Conservation (phyloP, 768 basidiomycete species). For the Tylopilus vinaceipallidus region DNA sequence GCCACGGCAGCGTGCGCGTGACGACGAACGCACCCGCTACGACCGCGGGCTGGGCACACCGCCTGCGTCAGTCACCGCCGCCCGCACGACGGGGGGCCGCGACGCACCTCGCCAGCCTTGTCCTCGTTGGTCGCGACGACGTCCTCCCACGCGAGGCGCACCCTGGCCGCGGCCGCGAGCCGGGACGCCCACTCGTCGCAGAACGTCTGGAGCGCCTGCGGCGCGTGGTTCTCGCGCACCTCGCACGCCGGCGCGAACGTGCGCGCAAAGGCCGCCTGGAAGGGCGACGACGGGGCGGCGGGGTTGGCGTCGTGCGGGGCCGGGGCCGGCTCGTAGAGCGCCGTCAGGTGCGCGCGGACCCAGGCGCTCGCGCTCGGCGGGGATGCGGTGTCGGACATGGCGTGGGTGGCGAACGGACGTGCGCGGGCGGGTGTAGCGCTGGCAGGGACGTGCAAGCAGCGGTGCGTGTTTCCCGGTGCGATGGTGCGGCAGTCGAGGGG, state of each 20-base stretch:
- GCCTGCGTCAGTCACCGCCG: not conserved
- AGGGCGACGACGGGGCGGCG: too few relatives aligned
- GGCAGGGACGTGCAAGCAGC: too few relatives aligned
- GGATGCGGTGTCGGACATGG: not conserved
- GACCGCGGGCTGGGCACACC: slow-evolving; percentile 29
- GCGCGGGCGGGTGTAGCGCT: too few relatives aligned
- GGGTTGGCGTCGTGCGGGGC: not conserved
- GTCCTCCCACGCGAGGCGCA: slow-evolving; percentile 34
- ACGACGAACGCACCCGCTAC: slow-evolving; percentile 41
- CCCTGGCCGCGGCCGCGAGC: slow-evolving; percentile 16
- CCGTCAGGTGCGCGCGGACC: slow-evolving; percentile 29
- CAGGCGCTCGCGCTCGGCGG: slow-evolving; percentile 22
- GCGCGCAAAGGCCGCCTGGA: slow-evolving; percentile 24
- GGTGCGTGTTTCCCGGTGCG: too few relatives aligned
- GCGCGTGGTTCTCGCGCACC: slow-evolving; percentile 34
- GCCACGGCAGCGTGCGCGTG: slow-evolving; percentile 39
- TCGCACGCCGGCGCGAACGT: slow-evolving; percentile 35
- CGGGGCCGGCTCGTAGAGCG: slow-evolving; percentile 21
- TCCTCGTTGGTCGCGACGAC: slow-evolving; percentile 31
- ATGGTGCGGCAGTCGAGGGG: too few relatives aligned
- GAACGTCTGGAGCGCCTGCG: slow-evolving; percentile 24
- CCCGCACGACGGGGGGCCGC: not conserved
- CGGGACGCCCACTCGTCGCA: slow-evolving; percentile 25
- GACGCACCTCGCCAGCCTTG: slow-evolving; percentile 22
- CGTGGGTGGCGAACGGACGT: not conserved